phyloP scores from a whole-genome alignment of 192 early-diverging fungal genomes.

The Geranomyces michiganensis region DNA sequence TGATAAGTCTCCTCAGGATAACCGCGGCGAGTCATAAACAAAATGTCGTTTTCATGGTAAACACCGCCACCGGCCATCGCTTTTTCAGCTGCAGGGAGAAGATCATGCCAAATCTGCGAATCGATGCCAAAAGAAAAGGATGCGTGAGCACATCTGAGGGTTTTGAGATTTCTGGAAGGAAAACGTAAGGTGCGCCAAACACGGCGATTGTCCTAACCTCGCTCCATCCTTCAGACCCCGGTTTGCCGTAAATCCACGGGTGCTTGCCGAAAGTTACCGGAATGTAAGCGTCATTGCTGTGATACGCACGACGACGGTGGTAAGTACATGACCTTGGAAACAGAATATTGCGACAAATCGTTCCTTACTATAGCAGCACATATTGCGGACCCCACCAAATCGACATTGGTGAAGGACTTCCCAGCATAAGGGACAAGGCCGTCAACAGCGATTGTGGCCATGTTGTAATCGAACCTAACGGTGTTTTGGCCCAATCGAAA shows the following conservation, averaged over 20 bases:
- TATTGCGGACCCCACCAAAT: conserved; percentile 34
- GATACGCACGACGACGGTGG: too few species aligned
- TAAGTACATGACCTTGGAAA: too few species aligned
- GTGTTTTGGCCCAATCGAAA: conserved; percentile 21
- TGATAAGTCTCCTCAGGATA: conserved; percentile 37
- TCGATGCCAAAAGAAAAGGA: background rate
- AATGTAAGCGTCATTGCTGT: conserved; percentile 34
- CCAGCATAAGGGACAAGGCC: conserved; percentile 24
- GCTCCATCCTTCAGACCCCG: conserved; percentile 33
- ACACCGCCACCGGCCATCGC: conserved; percentile 4
- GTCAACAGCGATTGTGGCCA: conserved; percentile 36
- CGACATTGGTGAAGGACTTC: conserved; percentile 24
- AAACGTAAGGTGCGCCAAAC: background rate
- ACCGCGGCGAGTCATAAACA: conserved; percentile 38
- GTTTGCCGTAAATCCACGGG: conserved; percentile 35
- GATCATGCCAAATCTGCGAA: conserved; percentile 33
- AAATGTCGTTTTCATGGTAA: conserved; percentile 28
- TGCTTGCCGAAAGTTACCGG: conserved; percentile 29
- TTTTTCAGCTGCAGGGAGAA: background rate
- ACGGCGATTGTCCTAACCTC: too few species aligned
- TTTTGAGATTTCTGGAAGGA: too few species aligned
- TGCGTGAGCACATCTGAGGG: too few species aligned
- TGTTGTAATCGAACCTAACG: conserved; percentile 25
- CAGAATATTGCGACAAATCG: conserved; percentile 1
- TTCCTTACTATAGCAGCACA: conserved; percentile 28